These are phyloP conservation scores for Edaphochlamys debaryana DNA, from an alignment of 139 green algal genomes.

Conservation along the genomic window DNA sequence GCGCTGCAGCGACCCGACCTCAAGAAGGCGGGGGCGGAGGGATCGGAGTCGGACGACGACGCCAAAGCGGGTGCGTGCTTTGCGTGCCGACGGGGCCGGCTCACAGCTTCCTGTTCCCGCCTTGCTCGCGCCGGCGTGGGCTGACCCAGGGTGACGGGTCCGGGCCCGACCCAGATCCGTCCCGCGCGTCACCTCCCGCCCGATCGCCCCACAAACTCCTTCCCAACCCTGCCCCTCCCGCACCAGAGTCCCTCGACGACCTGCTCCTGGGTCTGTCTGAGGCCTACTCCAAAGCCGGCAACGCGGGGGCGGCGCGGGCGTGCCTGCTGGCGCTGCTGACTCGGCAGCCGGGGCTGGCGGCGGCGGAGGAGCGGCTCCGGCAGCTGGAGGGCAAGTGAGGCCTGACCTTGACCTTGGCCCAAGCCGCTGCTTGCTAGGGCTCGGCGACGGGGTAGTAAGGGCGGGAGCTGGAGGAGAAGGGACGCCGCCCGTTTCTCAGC, in stretches of 20 bases:
- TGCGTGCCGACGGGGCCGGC: neutral
- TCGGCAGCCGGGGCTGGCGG: neutral
- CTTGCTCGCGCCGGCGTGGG: neutral
- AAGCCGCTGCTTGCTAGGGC: too few relatives aligned
- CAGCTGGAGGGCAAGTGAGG: too few relatives aligned
- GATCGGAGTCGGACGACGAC: neutral
- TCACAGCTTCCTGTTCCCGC: too few relatives aligned
- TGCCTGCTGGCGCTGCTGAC: slow-evolving; percentile 14
- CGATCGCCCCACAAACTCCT: neutral
- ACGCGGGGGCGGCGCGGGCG: neutral
- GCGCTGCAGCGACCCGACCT: too few relatives aligned
- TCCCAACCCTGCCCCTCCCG: neutral
- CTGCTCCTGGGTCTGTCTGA: slow-evolving; percentile 20
- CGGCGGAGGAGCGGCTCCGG: neutral
- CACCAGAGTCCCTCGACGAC: neutral
- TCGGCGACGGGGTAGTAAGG: too few relatives aligned
- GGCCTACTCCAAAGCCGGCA: slow-evolving; percentile 6
- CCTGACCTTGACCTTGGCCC: too few relatives aligned
- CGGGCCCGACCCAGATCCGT: too few relatives aligned
- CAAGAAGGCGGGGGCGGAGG: neutral
- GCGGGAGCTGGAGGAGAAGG: too few relatives aligned
- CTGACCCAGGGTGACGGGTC: too few relatives aligned
- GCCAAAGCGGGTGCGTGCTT: neutral
- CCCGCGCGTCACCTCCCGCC: too few relatives aligned
- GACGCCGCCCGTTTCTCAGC: too few relatives aligned